Conservation (phyloP, 192 early-diverging fungal genomes). For the Rhizophagus prolifer region DNA sequence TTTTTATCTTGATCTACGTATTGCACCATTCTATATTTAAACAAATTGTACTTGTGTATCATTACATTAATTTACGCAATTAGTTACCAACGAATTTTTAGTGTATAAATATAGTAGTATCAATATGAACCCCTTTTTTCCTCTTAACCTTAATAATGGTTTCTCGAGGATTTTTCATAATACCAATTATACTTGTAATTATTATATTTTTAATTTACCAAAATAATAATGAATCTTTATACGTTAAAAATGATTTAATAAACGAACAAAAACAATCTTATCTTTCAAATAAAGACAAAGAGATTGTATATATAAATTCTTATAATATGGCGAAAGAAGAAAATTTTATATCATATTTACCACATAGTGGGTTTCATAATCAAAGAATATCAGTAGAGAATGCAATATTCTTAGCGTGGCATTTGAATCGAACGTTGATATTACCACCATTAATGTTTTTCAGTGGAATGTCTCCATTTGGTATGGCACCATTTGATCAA, state of each 20-base stretch:
- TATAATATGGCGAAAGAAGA: neutral
- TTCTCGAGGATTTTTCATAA: too few relatives aligned
- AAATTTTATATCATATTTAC: slow-evolving; percentile 43
- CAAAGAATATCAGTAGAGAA: slow-evolving; percentile 47
- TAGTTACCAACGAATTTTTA: too few relatives aligned
- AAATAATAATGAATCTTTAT: neutral
- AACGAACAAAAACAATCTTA: neutral
- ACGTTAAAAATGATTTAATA: neutral
- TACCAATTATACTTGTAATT: too few relatives aligned
- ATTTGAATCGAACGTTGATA: slow-evolving; percentile 45
- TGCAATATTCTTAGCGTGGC: slow-evolving; percentile 41
- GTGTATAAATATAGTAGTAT: too few relatives aligned
- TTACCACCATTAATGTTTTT: slow-evolving; percentile 42
- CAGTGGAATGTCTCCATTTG: neutral
- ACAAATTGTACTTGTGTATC: too few relatives aligned
- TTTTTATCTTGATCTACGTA: too few relatives aligned
- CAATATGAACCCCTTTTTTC: too few relatives aligned
- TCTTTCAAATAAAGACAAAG: neutral
- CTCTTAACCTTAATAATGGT: too few relatives aligned
- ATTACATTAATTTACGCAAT: too few relatives aligned
- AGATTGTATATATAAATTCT: neutral
- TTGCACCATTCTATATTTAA: too few relatives aligned
- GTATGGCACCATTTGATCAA: neutral
- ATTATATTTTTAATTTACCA: neutral
- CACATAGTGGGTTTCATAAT: slow-evolving; percentile 51